Conservation (phyloP, 1,284 basidiomycete species). For the Heterobasidion annosum region DNA sequence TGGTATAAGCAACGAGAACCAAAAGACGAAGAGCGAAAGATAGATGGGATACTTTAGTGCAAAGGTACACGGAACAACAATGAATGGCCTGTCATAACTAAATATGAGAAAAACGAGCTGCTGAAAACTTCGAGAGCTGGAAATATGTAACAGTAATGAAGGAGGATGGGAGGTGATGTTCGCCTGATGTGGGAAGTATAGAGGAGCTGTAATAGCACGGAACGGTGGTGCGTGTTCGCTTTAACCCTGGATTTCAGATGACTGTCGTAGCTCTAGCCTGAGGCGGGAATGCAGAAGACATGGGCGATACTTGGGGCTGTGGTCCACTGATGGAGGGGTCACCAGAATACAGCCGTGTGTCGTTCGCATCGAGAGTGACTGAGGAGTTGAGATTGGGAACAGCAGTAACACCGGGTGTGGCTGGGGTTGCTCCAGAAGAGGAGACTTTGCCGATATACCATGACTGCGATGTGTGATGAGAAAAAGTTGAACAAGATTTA, state of each 20-base stretch:
- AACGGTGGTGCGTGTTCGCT: not conserved
- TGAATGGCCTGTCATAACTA: not conserved
- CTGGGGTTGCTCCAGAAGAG: constrained; percentile 11
- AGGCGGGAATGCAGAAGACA: constrained; percentile 18
- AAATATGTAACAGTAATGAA: too few relatives aligned
- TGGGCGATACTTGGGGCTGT: constrained; percentile 14
- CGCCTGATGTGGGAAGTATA: not conserved
- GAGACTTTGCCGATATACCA: constrained; percentile 22
- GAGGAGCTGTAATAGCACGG: not conserved
- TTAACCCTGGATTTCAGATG: constrained; percentile 2
- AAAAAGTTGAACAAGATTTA: not conserved
- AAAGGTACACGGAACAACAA: not conserved
- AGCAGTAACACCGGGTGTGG: constrained; percentile 11
- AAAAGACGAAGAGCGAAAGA: constrained; percentile 1
- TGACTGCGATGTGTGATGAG: constrained; percentile 9
- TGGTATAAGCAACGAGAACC: constrained; percentile 1
- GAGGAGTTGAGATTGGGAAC: constrained; percentile 1
- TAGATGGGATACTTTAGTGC: not conserved
- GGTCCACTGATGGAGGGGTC: constrained; percentile 6
- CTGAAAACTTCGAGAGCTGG: not conserved
- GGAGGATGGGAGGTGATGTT: not conserved
- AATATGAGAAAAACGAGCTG: not conserved
- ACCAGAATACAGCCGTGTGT: not conserved
- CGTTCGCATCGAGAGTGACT: constrained; percentile 7
- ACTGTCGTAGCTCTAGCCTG: constrained; percentile 12